Evolutionary conservation across 768 basidiomycete species (phyloP), one percentile per base, ranked within the genome.

Genomic region (Auriscalpium vulgare): DNA sequence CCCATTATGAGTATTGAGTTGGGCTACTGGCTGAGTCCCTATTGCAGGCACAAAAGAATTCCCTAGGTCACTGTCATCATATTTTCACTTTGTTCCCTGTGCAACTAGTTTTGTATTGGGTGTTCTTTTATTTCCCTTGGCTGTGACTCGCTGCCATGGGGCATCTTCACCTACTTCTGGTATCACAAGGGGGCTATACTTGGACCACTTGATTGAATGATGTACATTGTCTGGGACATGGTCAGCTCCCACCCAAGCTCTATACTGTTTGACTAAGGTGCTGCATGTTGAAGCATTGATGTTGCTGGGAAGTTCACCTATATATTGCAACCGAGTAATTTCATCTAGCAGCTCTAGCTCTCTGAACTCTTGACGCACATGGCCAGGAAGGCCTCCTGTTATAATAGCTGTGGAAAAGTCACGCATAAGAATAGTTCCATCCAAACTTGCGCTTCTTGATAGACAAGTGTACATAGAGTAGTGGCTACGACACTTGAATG

Each of bases 381-480:
- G 49, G 5, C 57, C 55, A 8, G 56, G 37, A 2, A 61, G 29
- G 3, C 65, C 58, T 16, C 56, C 54, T 10, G 11, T 54, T 14
- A 64, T 50, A 17, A 57, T 56, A 0, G 11, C 19, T 6, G n/a
- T 3, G 53, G 55, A 43, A 47, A 62, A 64, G 3, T 10, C 23
- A 38, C 58, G 56, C 11, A 67, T 16, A 34, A 67, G 55, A 10
- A 60, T 16, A 11, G 63, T 64, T 2, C 63, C 61, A 2, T 48
- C 14, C 11, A 51, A 35, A 6, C 52, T 49, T 9, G 63, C 44
- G 17, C 63, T 58, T n/a, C 60, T 50, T 3, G 65, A 67, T 13
- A 67, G 44, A 37, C 54, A 56, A 3, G 66, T 67, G 38, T 67
- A 66, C 9, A 58, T 34, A 7, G 61, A 61, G 48, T 63, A 58